These are phyloP conservation scores for Postia placenta DNA, from an alignment of 768 basidiomycete species.

Conservation along the genomic window DNA sequence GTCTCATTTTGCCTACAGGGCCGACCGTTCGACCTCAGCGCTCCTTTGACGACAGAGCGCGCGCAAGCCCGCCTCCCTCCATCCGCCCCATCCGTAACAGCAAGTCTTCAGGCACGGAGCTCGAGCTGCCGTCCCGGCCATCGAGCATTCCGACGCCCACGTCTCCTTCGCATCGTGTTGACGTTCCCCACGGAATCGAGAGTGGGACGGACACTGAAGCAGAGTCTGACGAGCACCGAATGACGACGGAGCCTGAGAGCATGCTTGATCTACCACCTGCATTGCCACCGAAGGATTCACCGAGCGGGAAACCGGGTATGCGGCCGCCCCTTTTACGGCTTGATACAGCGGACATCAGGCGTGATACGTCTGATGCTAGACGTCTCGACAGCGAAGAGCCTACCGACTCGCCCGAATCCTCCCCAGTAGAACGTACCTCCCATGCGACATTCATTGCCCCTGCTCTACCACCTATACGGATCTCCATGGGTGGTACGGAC, in stretches of 20 bases:
- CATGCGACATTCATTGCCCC: conserved; percentile 80
- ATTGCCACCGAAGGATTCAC: conserved; percentile 17
- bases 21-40: conserved; percentile 7
- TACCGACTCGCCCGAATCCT: conserved; percentile 40
- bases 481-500: conserved; percentile 79
- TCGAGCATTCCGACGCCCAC: conserved; percentile 39
- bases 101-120: conserved; percentile 11
- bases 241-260: background rate
- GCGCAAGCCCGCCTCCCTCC: conserved; percentile 4
- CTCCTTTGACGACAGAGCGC: conserved; percentile 14
- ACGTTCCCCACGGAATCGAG: conserved; percentile 69
- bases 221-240: conserved; percentile 37
- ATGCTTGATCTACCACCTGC: conserved; percentile 9
- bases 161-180: conserved; percentile 57
- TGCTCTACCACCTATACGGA: conserved; percentile 84
- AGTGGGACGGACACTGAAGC: conserved; percentile 70
- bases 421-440: conserved; percentile 60
- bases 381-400: conserved; percentile 22
- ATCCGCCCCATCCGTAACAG: background rate
- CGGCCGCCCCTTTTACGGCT: conserved; percentile 27
- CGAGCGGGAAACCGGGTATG: conserved; percentile 7
- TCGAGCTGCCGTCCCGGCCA: conserved; percentile 24
- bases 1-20: conserved; percentile 12
- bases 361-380: conserved; percentile 32
- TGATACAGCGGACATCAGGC: conserved; percentile 9